Evolutionary conservation across 306 rosid genomes (phyloP), one percentile per base, ranked within the genome.

Genomic region (Gillenia trifoliata): DNA sequence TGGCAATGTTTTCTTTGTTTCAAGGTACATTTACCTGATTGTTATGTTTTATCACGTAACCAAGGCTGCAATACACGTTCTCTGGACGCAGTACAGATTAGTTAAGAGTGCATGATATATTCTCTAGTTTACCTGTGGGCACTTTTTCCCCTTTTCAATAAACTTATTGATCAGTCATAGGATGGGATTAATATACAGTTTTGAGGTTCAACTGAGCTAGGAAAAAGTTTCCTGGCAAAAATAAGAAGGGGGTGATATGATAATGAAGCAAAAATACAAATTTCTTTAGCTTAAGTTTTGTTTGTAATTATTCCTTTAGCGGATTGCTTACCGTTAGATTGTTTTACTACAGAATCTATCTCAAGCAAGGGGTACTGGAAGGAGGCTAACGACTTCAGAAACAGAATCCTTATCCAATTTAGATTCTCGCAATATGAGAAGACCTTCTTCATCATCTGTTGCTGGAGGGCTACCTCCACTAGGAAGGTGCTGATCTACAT

Each of bases 391-490:
- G 68, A 16, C 86, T 43, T 79, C 93, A 71, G 99, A 92, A 63
- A 66, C 88, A 28, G 99, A 92, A 84, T 71, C 94, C 57, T 72
- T 92, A 79, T 86, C 98, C 60, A 88, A 79, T 84, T 59, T 88
- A 7, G 99, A 94, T 28, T 85, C 95, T 69, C 85, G 93, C 71
- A 92, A 84, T 81, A 45, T 64, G 74, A 86, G 98, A 52, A 88
- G 99, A 76, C 96, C 96, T 79, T 93, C 97, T 66, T 88, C 98
- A 20, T 93, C 99, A 56, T 88, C 98, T 85, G 97, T 95, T 82
- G 97, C 84, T 5, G 91, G 97, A 52, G 98, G 99, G 81, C 87
- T 95, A 61, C 99, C 98, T 72, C 99, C 99, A 23, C 84, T 89
- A 19, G 98, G 97, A 90, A 95, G 99, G 99, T 95, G 73, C 75